Base-by-base conservation (phyloP, 305 asterid genomes). In the Fraxinus nigra region DNA sequence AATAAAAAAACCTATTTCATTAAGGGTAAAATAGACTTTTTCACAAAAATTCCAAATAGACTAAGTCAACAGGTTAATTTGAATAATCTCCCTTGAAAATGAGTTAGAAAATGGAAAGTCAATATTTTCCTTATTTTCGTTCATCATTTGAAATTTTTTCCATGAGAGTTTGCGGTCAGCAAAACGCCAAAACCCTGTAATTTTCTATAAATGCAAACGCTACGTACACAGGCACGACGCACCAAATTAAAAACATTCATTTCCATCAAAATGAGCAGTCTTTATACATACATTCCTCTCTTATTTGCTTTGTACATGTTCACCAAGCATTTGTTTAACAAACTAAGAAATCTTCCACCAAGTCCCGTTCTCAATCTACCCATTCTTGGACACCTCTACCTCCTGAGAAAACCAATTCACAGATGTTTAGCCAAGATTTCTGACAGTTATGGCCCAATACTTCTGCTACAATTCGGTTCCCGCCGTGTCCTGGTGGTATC, bases 401-500 rank as follows among this genome's bases (percentile, higher is more conserved):
- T 92, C 82, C 43, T 92, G 18, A 88, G 88, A 35, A 87, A 91
- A 40, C 94, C 98, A 13, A 87, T 90, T 4, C 83, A 89, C 83
- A 85, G 89, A 32, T 51, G 89, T 84, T 80, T 90, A 2, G 92
- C 93, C 83, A 82, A 43, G 5, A 76, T 91, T 81, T 89, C 97
- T 80, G 34, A 26, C 56, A 86, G 84, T 28, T 67, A 88, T 79
- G 98, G 98, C 83, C 91, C 95, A 3, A 82, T 91, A 26, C 56
- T 88, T 4, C 88, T 89, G 61, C 95, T 94, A 82, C 84, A 89
- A 3, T 84, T 94, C 61, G 98, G 97, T 20, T 87, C 90, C 76
- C 94, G 97, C 76, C 88, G 79, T 18, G 89, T 91, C 56, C 93
- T 94, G 70, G 82, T 90, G n/a, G 94, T 94, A 4, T 87, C 96